Evolutionary conservation across 2,329 filamentous ascomycete species (phyloP).

Genomic region (Colletotrichum sp.): DNA sequence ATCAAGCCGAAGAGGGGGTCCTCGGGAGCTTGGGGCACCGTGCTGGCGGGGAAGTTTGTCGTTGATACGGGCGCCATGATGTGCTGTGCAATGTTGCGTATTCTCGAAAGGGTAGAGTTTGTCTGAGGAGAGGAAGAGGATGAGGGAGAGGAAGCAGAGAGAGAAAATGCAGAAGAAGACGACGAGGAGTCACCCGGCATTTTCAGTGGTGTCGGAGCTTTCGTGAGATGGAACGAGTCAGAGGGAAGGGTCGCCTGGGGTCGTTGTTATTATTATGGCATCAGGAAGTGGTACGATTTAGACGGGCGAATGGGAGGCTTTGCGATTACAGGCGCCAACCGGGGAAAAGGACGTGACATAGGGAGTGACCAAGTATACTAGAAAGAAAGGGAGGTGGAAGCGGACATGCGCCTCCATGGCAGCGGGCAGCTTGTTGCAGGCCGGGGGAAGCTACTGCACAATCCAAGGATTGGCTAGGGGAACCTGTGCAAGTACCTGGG

Average conservation of each 20-base stretch:
- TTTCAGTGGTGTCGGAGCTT: constrained; percentile 21
- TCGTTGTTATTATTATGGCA: constrained; percentile 21
- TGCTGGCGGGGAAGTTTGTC: constrained; percentile 76
- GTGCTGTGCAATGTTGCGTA: constrained; percentile 71
- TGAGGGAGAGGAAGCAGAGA: constrained; percentile 35
- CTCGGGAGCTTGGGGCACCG: constrained; percentile 89
- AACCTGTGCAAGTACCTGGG: not conserved
- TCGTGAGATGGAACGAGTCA: constrained; percentile 18
- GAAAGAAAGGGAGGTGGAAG: not conserved
- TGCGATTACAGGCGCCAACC: constrained; percentile 20
- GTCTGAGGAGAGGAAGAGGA: constrained; percentile 46
- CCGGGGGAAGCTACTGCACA: not conserved
- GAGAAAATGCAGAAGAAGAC: constrained; percentile 38
- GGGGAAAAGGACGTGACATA: too few species aligned
- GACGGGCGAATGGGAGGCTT: constrained; percentile 21
- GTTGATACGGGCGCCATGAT: constrained; percentile 64
- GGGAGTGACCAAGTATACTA: not conserved
- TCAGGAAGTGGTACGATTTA: constrained; percentile 19
- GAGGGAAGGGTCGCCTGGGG: constrained; percentile 8
- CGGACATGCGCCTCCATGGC: constrained; percentile 14
- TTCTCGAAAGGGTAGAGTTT: constrained; percentile 51
- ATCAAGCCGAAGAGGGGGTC: constrained; percentile 95
- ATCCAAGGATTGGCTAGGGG: not conserved
- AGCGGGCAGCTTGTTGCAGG: not conserved
- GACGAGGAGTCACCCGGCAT: constrained; percentile 34